phyloP scores from a whole-genome alignment of 257 asterid genomes.

The Echium plantagineum region DNA sequence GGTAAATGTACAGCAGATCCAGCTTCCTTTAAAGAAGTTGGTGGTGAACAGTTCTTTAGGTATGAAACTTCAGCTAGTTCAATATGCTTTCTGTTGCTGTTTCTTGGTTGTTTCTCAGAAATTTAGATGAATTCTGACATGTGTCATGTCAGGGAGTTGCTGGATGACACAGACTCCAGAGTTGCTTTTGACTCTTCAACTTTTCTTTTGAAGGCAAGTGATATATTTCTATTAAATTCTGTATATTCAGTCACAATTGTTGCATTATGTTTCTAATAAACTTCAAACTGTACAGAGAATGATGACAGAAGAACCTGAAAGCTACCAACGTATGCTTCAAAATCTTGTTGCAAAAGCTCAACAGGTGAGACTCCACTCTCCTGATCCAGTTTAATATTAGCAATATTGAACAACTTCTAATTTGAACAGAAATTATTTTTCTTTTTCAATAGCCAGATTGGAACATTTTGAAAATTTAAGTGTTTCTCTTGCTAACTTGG shows the following conservation, averaged over 20 bases:
- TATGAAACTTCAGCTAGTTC: slow-evolving; percentile 17
- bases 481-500: not conserved
- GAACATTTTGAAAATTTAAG: not conserved
- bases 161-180: slow-evolving; percentile 97
- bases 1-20: slow-evolving; percentile 98
- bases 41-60: slow-evolving; percentile 96
- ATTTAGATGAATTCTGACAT: slow-evolving; percentile 1
- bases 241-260: not conserved
- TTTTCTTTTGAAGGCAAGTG: slow-evolving; percentile 89
- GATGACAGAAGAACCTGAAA: slow-evolving; percentile 97
- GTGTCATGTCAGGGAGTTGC: slow-evolving; percentile 53
- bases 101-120: not conserved
- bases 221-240: slow-evolving; percentile 20
- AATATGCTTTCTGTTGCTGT: not conserved
- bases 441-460: slow-evolving; percentile 8
- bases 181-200: slow-evolving; percentile 98
- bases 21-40: slow-evolving; percentile 73
- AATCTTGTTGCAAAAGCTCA: slow-evolving; percentile 91
- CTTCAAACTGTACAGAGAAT: slow-evolving; percentile 56
- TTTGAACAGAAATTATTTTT: not conserved
- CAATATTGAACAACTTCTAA: not conserved
- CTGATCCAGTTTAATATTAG: slow-evolving; percentile 3
- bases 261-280: slow-evolving; percentile 1
- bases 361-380: slow-evolving; percentile 44
- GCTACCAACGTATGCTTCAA: slow-evolving; percentile 92